phyloP scores from a whole-genome alignment of 148 eudicot species.

The Talinum fruticosum region DNA sequence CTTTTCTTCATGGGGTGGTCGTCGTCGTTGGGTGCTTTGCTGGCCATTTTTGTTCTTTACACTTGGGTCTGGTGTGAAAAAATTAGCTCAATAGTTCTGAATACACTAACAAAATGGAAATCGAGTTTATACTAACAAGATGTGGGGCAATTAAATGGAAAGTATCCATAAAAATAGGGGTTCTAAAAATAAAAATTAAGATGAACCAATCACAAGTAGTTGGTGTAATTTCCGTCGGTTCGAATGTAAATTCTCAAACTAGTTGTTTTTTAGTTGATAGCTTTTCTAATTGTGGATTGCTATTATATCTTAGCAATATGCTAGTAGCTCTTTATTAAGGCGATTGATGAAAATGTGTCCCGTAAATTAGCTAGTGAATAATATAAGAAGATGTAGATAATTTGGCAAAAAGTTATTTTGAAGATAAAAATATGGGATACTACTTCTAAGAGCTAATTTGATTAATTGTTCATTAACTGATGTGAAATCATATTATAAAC shows the following conservation, averaged over 20 bases:
- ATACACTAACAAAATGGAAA: too few species aligned
- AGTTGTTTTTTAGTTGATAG: not conserved
- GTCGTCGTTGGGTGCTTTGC: not conserved
- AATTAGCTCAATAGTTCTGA: too few species aligned
- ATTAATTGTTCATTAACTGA: not conserved
- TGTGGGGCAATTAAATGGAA: too few species aligned
- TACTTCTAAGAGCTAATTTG: not conserved
- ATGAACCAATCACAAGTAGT: too few species aligned
- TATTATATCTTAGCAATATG: not conserved
- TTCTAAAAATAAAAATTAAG: too few species aligned
- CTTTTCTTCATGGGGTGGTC: not conserved
- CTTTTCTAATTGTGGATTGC: not conserved
- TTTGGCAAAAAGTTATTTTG: not conserved
- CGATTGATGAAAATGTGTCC: not conserved
- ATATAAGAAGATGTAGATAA: too few species aligned
- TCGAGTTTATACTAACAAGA: too few species aligned
- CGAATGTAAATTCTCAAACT: too few species aligned
- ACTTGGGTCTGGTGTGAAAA: too few species aligned
- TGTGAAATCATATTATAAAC: not conserved
- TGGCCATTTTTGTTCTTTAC: not conserved
- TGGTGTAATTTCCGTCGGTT: too few species aligned
- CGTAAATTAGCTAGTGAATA: not conserved
- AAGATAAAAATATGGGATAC: too few species aligned
- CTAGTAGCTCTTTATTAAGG: not conserved
- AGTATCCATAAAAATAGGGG: too few species aligned